Evolutionary conservation across 768 basidiomycete genomes (phyloP), one percentile per base, ranked within the genome.

Genomic region (Mycena metata): DNA sequence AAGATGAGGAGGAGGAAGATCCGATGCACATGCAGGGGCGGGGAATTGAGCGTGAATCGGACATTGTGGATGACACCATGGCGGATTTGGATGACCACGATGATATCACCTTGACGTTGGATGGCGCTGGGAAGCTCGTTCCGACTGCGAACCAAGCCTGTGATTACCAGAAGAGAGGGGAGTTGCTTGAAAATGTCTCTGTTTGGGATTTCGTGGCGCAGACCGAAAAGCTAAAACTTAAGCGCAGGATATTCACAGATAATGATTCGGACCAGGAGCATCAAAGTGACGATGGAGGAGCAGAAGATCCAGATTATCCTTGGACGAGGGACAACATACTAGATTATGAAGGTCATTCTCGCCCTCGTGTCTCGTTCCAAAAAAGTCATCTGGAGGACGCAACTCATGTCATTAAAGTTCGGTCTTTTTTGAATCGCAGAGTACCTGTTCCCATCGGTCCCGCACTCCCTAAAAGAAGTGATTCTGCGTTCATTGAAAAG

Each of bases 161-260:
- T 9, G 78, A 80, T 51, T 81, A 81, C 50, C 56, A 73, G 16
- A 54, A 58, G 3, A 59, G 75, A 30, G 70, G 63, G 7, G n/a
- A 64, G 0, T 19, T 21, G 0, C 62, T 80, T 0, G 7, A 63
- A 11, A 33, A 75, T 5, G 21, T 76, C 6, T 72, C 33, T 59
- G 23, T 80, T 0, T 82, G 77, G 77, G 81, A 82, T 26, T 79
- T 65, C 57, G 67, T 77, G 0, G 35, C 73, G 1, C 66, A 64
- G 10, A 45, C 73, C 2, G 69, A 78, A 4, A 79, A 81, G 59
- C n/a, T n/a, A n/a, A 49, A 49, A 2, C n/a, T 23, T 9, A 49
- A 49, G 11, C 12, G 23, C 21, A 23, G n/a, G 5, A 8, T 23
- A n/a, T n/a, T n/a, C n/a, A 5, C n/a, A 9, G 47, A 49, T 23